Conservation (phyloP, 2,329 filamentous ascomycete genomes). For the Aphanoascus verrucosus region DNA sequence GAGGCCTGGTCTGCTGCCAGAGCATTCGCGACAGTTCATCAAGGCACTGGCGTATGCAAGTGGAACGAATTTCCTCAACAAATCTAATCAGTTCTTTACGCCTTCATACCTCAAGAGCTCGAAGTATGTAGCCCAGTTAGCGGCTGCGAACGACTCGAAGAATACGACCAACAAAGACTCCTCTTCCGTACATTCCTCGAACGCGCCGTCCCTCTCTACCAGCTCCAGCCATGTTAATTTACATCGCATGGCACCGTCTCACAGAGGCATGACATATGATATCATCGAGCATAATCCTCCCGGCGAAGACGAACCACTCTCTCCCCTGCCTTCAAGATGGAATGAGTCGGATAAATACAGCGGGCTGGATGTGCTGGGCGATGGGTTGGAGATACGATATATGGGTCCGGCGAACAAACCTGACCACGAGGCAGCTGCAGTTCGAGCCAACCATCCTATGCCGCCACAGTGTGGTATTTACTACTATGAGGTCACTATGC, state of each 20-base stretch:
- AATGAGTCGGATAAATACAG: constrained; percentile 64
- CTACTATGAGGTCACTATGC: constrained; percentile 70
- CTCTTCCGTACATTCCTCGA: constrained; percentile 38
- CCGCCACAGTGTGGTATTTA: constrained; percentile 85
- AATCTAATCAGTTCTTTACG: constrained; percentile 52
- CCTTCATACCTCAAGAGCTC: constrained; percentile 75
- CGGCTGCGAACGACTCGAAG: constrained; percentile 57
- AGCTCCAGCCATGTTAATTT: constrained; percentile 49
- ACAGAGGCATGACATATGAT: constrained; percentile 72
- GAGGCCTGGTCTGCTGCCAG: constrained; percentile 33
- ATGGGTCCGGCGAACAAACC: constrained; percentile 46
- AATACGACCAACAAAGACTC: constrained; percentile 40
- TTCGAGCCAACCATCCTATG: constrained; percentile 77
- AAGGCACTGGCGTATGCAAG: constrained; percentile 21
- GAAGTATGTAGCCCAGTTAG: constrained; percentile 64
- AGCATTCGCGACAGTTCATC: constrained; percentile 41
- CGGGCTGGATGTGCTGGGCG: constrained; percentile 61
- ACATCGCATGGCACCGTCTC: constrained; percentile 49
- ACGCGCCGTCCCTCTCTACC: constrained; percentile 36
- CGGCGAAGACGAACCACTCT: constrained; percentile 50
- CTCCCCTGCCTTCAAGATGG: constrained; percentile 71
- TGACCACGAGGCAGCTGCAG: constrained; percentile 66
- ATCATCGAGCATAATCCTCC: constrained; percentile 63
- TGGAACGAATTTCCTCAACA: constrained; percentile 19
- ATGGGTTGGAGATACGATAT: constrained; percentile 62